Base-by-base conservation (phyloP, 139 green algal genomes). In the Nannochloris sp. region DNA sequence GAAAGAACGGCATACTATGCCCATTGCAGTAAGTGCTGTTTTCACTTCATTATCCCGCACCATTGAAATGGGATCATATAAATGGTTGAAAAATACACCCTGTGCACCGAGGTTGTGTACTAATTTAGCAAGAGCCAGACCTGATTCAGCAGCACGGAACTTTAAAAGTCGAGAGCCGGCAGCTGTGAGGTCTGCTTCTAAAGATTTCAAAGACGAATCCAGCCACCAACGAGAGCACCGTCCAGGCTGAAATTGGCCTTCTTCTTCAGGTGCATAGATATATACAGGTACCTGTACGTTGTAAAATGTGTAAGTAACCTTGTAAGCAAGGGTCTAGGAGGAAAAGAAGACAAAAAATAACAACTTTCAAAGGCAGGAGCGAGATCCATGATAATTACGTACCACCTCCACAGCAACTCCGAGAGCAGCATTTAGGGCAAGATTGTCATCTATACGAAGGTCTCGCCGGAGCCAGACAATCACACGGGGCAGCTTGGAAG, bases 21-120 rank as follows among this genome's bases (percentile, higher is more conserved):
- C 69, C 1, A 51, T 39, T 2, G 63, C 54, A 0, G 61, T 44
- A 59, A 97, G 76, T 10, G 54, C 70, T 25, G 75, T 64, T 67
- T 95, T 96, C 19, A 90, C 78, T 70, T 87, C 77, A 55, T 92
- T 84, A 64, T 95, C 88, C 2, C 90, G 73, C 60, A 96, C 90
- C 64, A 97, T 81, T 25, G 80, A 91, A 38, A 97, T 92, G 34
- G 89, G 88, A 75, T 97, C 90, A 65, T 96, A 97, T 33, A 97
- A 73, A 70, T 97, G 85, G 76, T 97, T 97, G 81, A 96, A 97
- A 54, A 88, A 88, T 24, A 97, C 71, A 2, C 81, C 81, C 19
- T 72, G 75, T 3, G 69, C 83, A 14, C 82, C 83, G 1, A 84
- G 76, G 59, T 89, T 78, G 6, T 37, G 3, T 1, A 85, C 75